Base-by-base conservation (phyloP, 495 filamentous ascomycete species). In the Hapsidospora chrysogenum region DNA sequence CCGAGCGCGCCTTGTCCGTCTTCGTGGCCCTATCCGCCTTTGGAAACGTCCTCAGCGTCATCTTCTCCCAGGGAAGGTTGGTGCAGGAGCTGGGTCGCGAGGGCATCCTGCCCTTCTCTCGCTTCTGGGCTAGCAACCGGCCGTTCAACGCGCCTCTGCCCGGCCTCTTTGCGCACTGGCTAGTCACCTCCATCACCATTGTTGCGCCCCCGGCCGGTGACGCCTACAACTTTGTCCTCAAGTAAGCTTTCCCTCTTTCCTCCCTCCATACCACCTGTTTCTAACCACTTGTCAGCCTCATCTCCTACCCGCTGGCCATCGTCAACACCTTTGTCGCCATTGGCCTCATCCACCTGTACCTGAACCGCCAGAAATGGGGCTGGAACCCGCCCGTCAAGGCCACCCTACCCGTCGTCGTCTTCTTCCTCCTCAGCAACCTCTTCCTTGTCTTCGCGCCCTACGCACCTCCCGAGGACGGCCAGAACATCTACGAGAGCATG, bases 21-120 rank as follows among this genome's bases (percentile, higher is more conserved):
- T 78, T 81, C 32, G 76, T 82, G 11, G 76, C 77, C 2, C 50
- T 82, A n/a, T 78, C 74, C 22, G 74, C 74, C 8, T 68, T 79
- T 41, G 77, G 76, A 13, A 84, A 82, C 43, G 75, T 82, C 20
- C 51, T 81, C 25, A 65, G 65, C 25, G 73, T 80, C 38, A 72
- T 74, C 33, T 84, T 80, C 50, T 74, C 74, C 0, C 75, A 80
- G 45, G 69, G 70, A 14, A 64, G 76, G 34, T 61, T 80, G 21
- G 66, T 74, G 18, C 72, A 73, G 51, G 73, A 77, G 48, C 62
- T 79, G 9, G 74, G 70, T 20, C 72, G 75, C 38, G 73, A 79
- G 49, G 74, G 72, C 23, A 55, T 78, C 26, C 49, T 79, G 17
- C 72, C 74, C 9, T 72, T 65, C 30, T 73, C 70, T 6, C 61